A percentile compares a stretch with the other conserved stretches of the same genome.
Conservation (phyloP, 495 filamentous ascomycete genomes). For the Penicillium crystallinum region DNA sequence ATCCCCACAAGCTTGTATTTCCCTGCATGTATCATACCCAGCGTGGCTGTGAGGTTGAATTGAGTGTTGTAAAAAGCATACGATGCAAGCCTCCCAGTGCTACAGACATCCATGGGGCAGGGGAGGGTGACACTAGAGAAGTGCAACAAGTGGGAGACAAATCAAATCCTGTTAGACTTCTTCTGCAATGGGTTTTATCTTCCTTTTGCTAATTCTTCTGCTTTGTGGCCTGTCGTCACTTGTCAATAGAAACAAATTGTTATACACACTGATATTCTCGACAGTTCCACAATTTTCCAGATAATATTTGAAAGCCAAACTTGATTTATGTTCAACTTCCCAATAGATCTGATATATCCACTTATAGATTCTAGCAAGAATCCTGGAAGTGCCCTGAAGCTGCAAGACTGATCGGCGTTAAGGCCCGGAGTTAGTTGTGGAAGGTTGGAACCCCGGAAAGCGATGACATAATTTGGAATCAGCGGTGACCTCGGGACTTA, state of each 20-base stretch:
- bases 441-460: no score
- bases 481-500: conserved; percentile 11
- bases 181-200: not conserved
- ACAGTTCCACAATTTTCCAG: no score
- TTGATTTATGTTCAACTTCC: not conserved
- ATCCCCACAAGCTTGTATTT: not conserved
- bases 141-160: not conserved
- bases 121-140: not conserved
- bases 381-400: conserved; percentile 1
- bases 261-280: no score
- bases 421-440: not conserved
- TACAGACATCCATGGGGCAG: not conserved
- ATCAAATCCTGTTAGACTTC: not conserved
- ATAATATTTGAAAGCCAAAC: not conserved
- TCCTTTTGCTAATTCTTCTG: not conserved
- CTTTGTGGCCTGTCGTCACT: not conserved
- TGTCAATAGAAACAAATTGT: not conserved
- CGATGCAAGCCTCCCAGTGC: not conserved
- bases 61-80: not conserved
- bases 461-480: conserved; percentile 12
- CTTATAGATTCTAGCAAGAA: not conserved
- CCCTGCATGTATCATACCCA: not conserved
- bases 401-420: conserved; percentile 13
- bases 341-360: not conserved
- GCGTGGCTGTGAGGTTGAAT: not conserved